A percentile compares a stretch with the other conserved stretches of the same genome.
phyloP scores from a whole-genome alignment of 148 eudicot genomes.

The Diospyros lotus region DNA sequence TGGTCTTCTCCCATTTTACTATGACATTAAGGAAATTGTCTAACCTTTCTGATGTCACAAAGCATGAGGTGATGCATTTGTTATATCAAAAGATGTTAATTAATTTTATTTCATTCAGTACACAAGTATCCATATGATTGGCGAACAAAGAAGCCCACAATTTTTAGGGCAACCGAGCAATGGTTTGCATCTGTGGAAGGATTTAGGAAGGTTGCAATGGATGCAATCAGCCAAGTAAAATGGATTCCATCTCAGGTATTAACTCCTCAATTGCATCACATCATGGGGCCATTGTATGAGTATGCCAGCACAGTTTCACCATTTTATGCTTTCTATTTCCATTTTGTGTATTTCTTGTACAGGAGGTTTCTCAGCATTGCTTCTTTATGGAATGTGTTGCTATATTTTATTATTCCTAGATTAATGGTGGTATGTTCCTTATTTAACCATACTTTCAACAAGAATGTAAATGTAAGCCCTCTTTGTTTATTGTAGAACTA shows the following conservation, averaged over 20 bases:
- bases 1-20: constrained; percentile 13
- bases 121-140: constrained; percentile 99
- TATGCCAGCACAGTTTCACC: not conserved
- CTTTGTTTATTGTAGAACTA: not conserved
- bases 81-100: not conserved
- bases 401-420: not conserved
- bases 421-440: constrained; percentile 7
- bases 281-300: not conserved
- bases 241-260: constrained; percentile 91
- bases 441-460: not conserved
- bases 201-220: constrained; percentile 76
- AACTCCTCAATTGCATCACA: not conserved
- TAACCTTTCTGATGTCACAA: not conserved
- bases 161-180: constrained; percentile 96
- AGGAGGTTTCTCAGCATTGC: not conserved
- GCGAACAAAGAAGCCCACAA: constrained; percentile 97
- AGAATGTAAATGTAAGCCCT: constrained; percentile 1
- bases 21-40: not conserved
- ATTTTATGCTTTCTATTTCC: not conserved
- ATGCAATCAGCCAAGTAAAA: constrained; percentile 67
- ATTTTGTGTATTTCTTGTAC: not conserved
- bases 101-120: constrained; percentile 31
- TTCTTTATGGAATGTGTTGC: not conserved
- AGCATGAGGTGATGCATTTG: constrained; percentile 5
- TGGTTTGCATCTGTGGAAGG: constrained; percentile 99